These are phyloP conservation scores for Solanum aculeatissimum DNA, from an alignment of 305 asterid genomes.

Conservation along the genomic window DNA sequence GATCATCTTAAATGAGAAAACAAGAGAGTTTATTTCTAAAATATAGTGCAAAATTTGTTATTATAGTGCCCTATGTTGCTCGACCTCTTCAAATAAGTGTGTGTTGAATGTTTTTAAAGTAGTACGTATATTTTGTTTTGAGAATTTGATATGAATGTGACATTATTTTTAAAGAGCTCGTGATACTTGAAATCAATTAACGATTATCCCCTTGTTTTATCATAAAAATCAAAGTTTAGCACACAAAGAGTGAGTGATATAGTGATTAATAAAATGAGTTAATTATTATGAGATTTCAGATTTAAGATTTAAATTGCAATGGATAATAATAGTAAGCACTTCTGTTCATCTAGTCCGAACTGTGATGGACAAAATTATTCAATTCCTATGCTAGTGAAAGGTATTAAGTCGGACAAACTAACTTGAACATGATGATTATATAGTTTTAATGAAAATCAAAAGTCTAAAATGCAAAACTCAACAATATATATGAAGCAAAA, in stretches of 20 bases:
- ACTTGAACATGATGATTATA: background rate
- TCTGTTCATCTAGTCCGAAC: background rate
- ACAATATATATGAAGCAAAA: background rate
- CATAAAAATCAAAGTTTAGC: background rate
- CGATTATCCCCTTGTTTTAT: background rate
- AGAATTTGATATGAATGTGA: background rate
- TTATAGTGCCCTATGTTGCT: background rate
- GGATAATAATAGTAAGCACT: background rate
- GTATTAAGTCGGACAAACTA: background rate
- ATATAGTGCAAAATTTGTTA: background rate
- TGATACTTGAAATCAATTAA: background rate
- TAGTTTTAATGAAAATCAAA: background rate
- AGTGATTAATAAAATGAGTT: background rate
- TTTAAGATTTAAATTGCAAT: too few relatives aligned
- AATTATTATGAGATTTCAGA: background rate
- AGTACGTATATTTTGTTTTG: background rate
- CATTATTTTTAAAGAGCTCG: background rate
- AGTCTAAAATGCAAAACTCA: background rate
- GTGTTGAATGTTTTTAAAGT: background rate
- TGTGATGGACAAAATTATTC: background rate
- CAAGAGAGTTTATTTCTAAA: background rate
- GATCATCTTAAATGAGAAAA: background rate
- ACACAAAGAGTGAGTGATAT: background rate
- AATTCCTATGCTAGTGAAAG: background rate
- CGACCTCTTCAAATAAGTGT: fast-evolving